Base-by-base conservation (phyloP, 1,284 basidiomycete species). In the Ceratobasidium sp. region DNA sequence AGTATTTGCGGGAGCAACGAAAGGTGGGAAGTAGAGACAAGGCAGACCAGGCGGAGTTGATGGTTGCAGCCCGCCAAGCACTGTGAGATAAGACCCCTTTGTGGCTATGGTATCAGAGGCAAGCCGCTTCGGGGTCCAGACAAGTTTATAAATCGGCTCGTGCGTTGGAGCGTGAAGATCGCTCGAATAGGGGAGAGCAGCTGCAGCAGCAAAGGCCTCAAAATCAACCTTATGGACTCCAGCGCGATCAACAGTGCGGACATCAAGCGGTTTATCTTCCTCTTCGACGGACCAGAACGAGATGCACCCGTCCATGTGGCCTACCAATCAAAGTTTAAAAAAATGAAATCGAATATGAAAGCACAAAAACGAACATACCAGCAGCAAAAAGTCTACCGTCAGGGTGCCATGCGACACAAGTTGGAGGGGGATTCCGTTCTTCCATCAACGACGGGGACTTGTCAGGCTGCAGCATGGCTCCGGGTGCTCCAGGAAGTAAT, bases 111-210 rank as follows among this genome's bases (percentile, higher is more conserved):
- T 52, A 55, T 14, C 41, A 64, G 59, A 48, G 20, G 38, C 74
- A 44, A 59, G 57, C 46, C 62, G 50, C 67, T 69, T 77, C 46
- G 46, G 60, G 1, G 91, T 93, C 96, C 96, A 98, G 0, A 92
- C 87, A 5, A 98, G 87, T 83, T 95, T 96, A 88, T 95, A 97
- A 60, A 98, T 91, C 0, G 96, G 95, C 83, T 97, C 96, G 79
- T 91, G 87, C 2, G 84, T 81, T 81, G 77, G 77, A 35, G 27
- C 77, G 57, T 8, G 80, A 69, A 55, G 77, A 20, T 6, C 79
- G 64, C 73, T 81, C 16, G 50, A 79, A 59, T 79, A 78, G 12
- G 86, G 83, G 16, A 89, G 83, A 30, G 85, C 83, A 50, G 71
- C 71, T n/a, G 71, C 64, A 27, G 64, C 82, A 64, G 83, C 81